Conservation (phyloP, 2,329 filamentous ascomycete species). For the Pseudogymnoascus sp. region DNA sequence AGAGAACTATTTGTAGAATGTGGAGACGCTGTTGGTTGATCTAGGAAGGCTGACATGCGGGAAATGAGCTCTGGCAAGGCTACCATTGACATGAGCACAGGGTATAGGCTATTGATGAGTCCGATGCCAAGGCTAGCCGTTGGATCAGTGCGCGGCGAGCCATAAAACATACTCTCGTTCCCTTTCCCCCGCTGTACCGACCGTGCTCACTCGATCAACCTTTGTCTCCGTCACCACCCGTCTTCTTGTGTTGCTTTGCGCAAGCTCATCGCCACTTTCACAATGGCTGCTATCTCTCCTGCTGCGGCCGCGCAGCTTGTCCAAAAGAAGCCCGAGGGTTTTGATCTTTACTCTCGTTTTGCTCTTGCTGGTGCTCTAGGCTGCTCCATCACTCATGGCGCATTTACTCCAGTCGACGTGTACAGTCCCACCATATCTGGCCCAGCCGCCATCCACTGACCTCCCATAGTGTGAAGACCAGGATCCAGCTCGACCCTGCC, state of each 20-base stretch:
- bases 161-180: background rate
- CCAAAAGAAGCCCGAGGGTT: conserved; percentile 44
- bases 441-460: conserved; percentile 18
- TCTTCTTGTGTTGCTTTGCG: background rate
- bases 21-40: background rate
- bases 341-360: conserved; percentile 86
- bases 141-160: background rate
- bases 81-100: background rate
- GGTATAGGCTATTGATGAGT: background rate
- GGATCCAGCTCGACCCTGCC: conserved; percentile 83
- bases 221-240: background rate
- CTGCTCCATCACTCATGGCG: conserved; percentile 96
- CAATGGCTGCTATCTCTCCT: conserved; percentile 21
- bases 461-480: conserved; percentile 73
- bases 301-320: background rate
- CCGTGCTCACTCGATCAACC: background rate
- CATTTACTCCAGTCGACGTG: conserved; percentile 97
- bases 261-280: background rate
- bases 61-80: background rate
- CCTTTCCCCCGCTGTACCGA: too few species aligned
- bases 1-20: background rate
- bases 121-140: background rate
- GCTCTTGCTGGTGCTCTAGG: conserved; percentile 95
- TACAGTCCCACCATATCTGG: conserved; percentile 47
- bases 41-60: background rate